Percentiles rank a stretch among this genome's conserved stretches.
Evolutionary conservation across 179 eudicot species (phyloP).

Genomic region (Silene noctiflora): DNA sequence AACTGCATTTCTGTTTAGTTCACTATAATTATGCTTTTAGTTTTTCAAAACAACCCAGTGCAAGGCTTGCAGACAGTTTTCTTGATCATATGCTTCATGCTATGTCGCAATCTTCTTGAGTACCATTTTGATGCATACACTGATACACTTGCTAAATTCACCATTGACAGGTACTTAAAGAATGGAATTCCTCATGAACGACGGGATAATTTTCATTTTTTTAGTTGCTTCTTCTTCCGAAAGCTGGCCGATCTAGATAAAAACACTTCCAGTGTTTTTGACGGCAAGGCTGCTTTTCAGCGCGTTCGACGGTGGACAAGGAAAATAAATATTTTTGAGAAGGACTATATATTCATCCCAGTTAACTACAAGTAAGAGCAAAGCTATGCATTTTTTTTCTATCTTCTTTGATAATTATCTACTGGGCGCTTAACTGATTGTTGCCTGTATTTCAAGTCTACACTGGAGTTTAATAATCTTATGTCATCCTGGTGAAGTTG

Average conservation of each 20-base stretch:
- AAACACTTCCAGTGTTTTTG: constrained; percentile 65
- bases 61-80: background rate
- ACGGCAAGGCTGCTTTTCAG: constrained; percentile 85
- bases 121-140: constrained; percentile 10
- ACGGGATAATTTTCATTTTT: constrained; percentile 65
- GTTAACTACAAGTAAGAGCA: constrained; percentile 79
- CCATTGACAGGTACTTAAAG: constrained; percentile 65
- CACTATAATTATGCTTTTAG: background rate
- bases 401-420: background rate
- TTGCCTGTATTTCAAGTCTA: constrained; percentile 45
- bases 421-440: constrained; percentile 6
- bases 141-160: constrained; percentile 12
- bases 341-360: constrained; percentile 90
- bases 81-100: background rate
- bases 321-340: constrained; percentile 83
- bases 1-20: background rate
- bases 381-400: constrained; percentile 11
- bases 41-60: background rate
- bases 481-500: constrained; percentile 89
- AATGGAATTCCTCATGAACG: constrained; percentile 49
- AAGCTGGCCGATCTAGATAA: constrained; percentile 92
- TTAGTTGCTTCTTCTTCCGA: constrained; percentile 91
- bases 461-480: constrained; percentile 95
- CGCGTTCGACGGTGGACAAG: constrained; percentile 99
- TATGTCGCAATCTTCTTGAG: background rate